These are phyloP conservation scores for Diaporthe velutina DNA, from an alignment of 2,329 filamentous ascomycete species.

Conservation along the genomic window DNA sequence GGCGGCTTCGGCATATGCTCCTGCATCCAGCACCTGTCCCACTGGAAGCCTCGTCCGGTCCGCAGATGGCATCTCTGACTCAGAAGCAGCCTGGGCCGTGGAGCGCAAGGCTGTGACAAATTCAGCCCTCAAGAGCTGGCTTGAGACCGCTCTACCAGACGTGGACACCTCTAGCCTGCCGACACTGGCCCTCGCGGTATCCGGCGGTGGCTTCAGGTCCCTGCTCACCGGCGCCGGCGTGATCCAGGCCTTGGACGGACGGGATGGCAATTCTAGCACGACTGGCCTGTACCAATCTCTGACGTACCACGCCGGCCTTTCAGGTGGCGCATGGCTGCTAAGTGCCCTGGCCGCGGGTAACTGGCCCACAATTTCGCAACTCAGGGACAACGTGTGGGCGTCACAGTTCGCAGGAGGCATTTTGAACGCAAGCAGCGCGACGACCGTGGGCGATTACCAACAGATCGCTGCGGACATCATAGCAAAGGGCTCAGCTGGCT, in stretches of 20 bases:
- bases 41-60: constrained; percentile 32
- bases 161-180: constrained; percentile 39
- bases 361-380: constrained; percentile 40
- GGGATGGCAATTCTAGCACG: constrained; percentile 41
- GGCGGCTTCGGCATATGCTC: constrained; percentile 30
- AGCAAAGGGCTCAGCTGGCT: constrained; percentile 31
- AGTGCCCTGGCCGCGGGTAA: constrained; percentile 41
- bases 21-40: constrained; percentile 26
- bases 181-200: constrained; percentile 44
- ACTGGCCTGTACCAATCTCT: constrained; percentile 42
- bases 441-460: constrained; percentile 11
- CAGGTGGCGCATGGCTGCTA: constrained; percentile 44
- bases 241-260: constrained; percentile 44
- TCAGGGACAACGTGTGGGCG: constrained; percentile 34
- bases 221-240: constrained; percentile 48
- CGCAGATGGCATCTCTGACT: constrained; percentile 34
- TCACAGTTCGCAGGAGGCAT: constrained; percentile 33
- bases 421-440: constrained; percentile 21
- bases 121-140: constrained; percentile 30
- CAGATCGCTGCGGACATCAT: constrained; percentile 33
- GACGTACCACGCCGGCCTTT: constrained; percentile 43
- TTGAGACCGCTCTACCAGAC: constrained; percentile 17
- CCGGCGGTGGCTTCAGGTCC: constrained; percentile 48
- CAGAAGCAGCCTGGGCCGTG: constrained; percentile 28
- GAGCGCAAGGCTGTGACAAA: constrained; percentile 33